A percentile compares a stretch with the other conserved stretches of the same genome.
Evolutionary conservation across 148 eudicot genomes (phyloP).

Genomic region (Rhododendron griersonianum): DNA sequence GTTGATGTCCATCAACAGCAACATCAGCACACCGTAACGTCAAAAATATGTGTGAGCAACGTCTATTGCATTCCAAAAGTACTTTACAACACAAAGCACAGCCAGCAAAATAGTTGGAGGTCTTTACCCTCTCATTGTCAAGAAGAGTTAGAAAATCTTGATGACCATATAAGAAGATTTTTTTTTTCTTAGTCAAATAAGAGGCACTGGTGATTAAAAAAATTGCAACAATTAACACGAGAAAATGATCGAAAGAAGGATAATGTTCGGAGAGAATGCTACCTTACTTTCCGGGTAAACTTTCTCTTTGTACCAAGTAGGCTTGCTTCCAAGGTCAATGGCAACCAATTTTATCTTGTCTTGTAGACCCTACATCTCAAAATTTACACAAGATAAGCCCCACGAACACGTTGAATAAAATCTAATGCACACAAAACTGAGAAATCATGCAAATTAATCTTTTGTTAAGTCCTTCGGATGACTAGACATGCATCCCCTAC

Average conservation of each 20-base stretch:
- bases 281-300: conserved; percentile 74
- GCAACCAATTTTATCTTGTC: conserved; percentile 51
- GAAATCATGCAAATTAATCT: neutral
- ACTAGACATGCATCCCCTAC: neutral
- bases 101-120: neutral
- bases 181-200: neutral
- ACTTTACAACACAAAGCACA: neutral
- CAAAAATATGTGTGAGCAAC: neutral
- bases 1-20: neutral
- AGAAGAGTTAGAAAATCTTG: neutral
- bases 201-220: neutral
- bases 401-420: neutral
- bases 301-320: conserved; percentile 85
- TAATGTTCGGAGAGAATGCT: neutral
- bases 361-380: conserved; percentile 59
- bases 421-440: neutral
- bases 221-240: neutral
- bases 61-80: neutral
- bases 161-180: neutral
- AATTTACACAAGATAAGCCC: neutral
- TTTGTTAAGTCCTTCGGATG: neutral
- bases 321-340: conserved; percentile 29
- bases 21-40: neutral
- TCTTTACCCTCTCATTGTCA: neutral
- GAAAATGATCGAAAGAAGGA: neutral